phyloP scores from a whole-genome alignment of 495 filamentous ascomycete genomes.

The Tuber borchii region DNA sequence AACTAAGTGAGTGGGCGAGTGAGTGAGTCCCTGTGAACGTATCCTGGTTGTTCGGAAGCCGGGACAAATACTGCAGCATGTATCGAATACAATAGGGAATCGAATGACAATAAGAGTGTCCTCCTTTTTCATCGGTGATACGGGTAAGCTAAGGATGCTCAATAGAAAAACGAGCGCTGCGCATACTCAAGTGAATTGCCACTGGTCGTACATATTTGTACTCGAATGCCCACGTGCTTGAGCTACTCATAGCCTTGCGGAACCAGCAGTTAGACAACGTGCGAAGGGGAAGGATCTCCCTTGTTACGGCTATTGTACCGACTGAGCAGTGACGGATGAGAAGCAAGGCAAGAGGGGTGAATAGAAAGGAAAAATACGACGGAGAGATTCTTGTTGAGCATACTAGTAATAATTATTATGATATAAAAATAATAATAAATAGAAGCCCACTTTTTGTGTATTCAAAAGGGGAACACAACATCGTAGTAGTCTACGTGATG shows the following conservation, averaged over 20 bases:
- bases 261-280: background rate
- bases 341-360: background rate
- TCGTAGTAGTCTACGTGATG: background rate
- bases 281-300: background rate
- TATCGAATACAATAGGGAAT: background rate
- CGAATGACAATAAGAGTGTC: background rate
- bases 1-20: background rate
- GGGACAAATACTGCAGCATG: background rate
- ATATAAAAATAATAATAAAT: background rate
- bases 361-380: background rate
- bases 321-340: background rate
- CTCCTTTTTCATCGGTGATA: background rate
- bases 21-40: background rate
- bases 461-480: too few species aligned
- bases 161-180: background rate
- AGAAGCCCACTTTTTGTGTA: too few species aligned
- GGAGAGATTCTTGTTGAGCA: background rate
- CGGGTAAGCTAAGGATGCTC: background rate
- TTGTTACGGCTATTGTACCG: background rate
- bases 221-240: background rate
- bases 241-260: background rate
- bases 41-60: background rate
- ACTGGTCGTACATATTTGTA: background rate
- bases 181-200: background rate
- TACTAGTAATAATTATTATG: background rate